Percentiles rank a stretch among this genome's conserved stretches.
Evolutionary conservation across 352 stramenopile genomes (phyloP).

Genomic region (Phytophthora sp.): DNA sequence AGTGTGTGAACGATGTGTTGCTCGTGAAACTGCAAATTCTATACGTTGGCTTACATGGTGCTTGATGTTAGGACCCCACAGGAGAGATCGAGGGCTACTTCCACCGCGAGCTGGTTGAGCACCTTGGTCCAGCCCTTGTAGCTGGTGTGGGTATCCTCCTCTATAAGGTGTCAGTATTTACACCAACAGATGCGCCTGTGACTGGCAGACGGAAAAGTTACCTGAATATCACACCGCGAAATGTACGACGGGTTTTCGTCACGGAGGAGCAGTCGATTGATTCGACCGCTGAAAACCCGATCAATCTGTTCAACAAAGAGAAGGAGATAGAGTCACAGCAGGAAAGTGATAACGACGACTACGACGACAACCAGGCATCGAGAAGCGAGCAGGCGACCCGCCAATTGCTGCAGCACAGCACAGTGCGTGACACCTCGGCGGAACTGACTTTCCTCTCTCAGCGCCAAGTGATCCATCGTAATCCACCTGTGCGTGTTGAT

Average conservation of each 20-base stretch:
- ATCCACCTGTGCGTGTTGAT: constrained; percentile 57
- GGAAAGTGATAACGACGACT: constrained; percentile 45
- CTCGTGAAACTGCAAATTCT: neutral
- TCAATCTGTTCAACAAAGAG: constrained; percentile 64
- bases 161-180: constrained; percentile 74
- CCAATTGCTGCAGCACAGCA: constrained; percentile 50
- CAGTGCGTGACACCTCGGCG: constrained; percentile 62
- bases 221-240: constrained; percentile 75
- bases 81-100: constrained; percentile 85
- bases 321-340: constrained; percentile 36
- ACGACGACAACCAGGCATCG: constrained; percentile 24
- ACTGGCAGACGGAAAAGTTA: constrained; percentile 60
- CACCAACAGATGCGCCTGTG: constrained; percentile 53
- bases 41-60: no score
- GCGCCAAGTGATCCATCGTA: constrained; percentile 76
- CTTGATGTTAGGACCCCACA: constrained; percentile 85
- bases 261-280: constrained; percentile 26
- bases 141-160: constrained; percentile 61
- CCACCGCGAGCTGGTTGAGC: constrained; percentile 78
- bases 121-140: constrained; percentile 61
- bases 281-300: constrained; percentile 31
- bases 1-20: neutral
- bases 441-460: constrained; percentile 83
- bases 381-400: constrained; percentile 30
- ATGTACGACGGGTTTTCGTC: constrained; percentile 65